Evolutionary conservation across 2,329 filamentous ascomycete genomes (phyloP), one percentile per base, ranked within the genome.

Genomic region (Trichoderma koningiopsis): DNA sequence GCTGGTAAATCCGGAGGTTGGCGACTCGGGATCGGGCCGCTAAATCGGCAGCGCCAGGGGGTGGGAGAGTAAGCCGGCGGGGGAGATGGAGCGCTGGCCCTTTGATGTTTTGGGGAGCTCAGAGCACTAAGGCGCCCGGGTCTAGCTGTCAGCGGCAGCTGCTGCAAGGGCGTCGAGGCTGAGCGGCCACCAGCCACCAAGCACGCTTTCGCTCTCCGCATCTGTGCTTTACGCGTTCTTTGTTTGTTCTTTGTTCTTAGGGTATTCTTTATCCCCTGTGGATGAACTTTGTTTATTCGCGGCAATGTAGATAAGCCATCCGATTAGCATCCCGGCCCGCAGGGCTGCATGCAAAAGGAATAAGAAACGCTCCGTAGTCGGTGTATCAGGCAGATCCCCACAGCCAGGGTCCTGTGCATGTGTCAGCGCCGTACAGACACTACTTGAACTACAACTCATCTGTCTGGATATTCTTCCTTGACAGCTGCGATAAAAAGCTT

Each of bases 1-100:
- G 61, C 62, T 68, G 62, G 62, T 64, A 71, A 71, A 56, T 64
- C 33, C 53, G 68, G 68, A 68, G 70, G 70, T 60, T 71, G 70
- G 70, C 29, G 59, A 57, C 24, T 70, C 68, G 64, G 68, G 55
- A 70, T 49, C 68, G 68, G 68, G 53, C 68, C 68, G 68, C 68
- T 37, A 52, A 62, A 58, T 58, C 63, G 63, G 22, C 53, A 49
- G 53, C 53, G 63, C 53, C 59, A 35, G 16, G 22, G 53, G 60
- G 33, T 43, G 5, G 40, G 40, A 19, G 16, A 29, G 49, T 56
- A 47, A 47, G 59, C 59, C 40, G 24, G 49, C 47, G 49, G 59
- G 37, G 59, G 52, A 14, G n/a, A 31, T 37, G 37, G 62, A 63
- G 52, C 22, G 57, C 49, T 35, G 59, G 31, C 43, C 19, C 29